Evolutionary conservation across 305 asterid species (phyloP), one percentile per base, ranked within the genome.

Genomic region (Fraxinus dipetala): DNA sequence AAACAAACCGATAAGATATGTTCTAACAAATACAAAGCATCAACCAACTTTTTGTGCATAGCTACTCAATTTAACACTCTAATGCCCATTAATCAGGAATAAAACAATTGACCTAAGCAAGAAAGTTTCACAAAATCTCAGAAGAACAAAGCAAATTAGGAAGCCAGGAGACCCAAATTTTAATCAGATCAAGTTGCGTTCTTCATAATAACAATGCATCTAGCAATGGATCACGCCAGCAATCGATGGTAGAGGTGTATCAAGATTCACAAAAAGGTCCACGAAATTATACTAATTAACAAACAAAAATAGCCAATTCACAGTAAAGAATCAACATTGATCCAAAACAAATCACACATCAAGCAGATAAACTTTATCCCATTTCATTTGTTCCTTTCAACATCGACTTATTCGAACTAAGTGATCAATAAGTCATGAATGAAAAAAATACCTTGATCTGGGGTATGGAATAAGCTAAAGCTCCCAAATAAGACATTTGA

Each of bases 381-480:
- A 48, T 48, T 16, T 43, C 54, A 11, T 13, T 43, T 10, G n/a
- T 43, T 43, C 54, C n/a, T 43, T 43, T 43, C 45, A 38, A 8
- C 13, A 38, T 38, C 45, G 45, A 10, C n/a, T 43, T 43, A 43
- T 43, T 11, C 6, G 61, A 48, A 48, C 61, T 5, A 54, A n/a
- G 65, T 43, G 74, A 14, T 34, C 0, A 24, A 22, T 32, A 76
- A 54, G 38, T 31, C 7, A 45, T 2, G 14, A 70, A 22, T 8
- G 48, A 22, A 88, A 56, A 38, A 38, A 38, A 31, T 79, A 96
- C 99, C 99, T 94, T 94, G 83, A 96, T 96, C 78, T 87, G 91
- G 16, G 99, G 87, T 2, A 96, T 90, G 13, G 92, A 85, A 89
- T 96, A 96, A 84, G 99, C 98, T 90, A 94, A 87, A 80, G 84